These are phyloP conservation scores for Ogataea ganodermae DNA, from an alignment of 805 yeast species.

Conservation along the genomic window DNA sequence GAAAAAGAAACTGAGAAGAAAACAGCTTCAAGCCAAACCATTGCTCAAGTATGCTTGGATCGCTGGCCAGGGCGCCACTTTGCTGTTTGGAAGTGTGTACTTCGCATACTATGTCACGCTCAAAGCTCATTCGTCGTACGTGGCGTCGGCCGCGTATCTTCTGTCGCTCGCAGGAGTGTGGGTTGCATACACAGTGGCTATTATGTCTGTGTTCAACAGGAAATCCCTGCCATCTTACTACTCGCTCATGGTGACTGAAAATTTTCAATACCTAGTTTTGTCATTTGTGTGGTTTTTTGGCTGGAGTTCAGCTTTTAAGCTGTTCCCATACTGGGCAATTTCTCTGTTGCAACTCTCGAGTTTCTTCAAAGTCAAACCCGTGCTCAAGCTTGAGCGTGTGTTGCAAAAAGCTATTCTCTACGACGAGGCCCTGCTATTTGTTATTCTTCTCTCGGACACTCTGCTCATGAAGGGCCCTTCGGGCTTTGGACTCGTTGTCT, in stretches of 20 bases:
- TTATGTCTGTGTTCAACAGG: constrained; percentile 60
- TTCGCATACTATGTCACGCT: constrained; percentile 35
- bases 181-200: constrained; percentile 52
- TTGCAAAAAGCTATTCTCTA: constrained; percentile 55
- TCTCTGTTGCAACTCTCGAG: constrained; percentile 58
- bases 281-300: constrained; percentile 62
- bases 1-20: constrained; percentile 40
- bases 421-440: constrained; percentile 57
- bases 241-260: constrained; percentile 68
- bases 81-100: constrained; percentile 46
- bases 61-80: constrained; percentile 51
- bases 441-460: constrained; percentile 59
- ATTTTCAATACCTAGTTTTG: constrained; percentile 67
- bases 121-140: constrained; percentile 41
- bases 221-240: constrained; percentile 58
- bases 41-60: constrained; percentile 54
- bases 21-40: constrained; percentile 37
- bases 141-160: constrained; percentile 56
- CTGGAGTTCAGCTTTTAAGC: constrained; percentile 63
- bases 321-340: constrained; percentile 59
- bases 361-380: constrained; percentile 41
- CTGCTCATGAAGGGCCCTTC: constrained; percentile 63
- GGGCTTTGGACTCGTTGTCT: constrained; percentile 65
- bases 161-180: constrained; percentile 58
- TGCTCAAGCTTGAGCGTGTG: constrained; percentile 40